Base-by-base conservation (phyloP, 192 early-diverging fungal species). In the Coemansia umbellata region DNA sequence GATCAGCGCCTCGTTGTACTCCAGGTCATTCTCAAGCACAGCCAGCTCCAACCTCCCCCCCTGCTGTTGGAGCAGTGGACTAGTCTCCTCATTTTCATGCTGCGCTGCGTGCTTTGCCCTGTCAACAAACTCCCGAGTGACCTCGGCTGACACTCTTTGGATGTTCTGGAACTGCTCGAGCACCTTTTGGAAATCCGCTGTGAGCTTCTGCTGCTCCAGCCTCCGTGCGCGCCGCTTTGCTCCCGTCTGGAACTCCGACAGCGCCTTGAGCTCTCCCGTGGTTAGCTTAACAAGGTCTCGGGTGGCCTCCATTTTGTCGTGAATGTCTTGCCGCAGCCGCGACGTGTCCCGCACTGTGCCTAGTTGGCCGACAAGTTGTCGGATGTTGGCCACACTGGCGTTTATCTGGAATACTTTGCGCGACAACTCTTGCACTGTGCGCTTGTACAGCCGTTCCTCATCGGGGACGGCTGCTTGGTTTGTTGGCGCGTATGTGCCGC, bases 1-100 rank as follows among this genome's bases (percentile, higher is more conserved):
- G 59, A 99, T 99, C 31, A 99, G 61, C 1, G 82, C 81, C 61
- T 97, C 94, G 67, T 99, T 99, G 57, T 87, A 95, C 68, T 94
- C 91, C 9, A 97, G 73, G 47, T 99, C 92, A 54, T 88, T 88
- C 47, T 96, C 96, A 5, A 96, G 66, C 6, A 86, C 85, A 36
- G 82, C 79, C 17, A 93, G 62, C 37, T 88, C 86, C 56, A 87
- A 63, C 23, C 80, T 49, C 19, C 55, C 51, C 4, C 53, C 43
- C 54, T 53, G 52, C 24, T 54, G 52, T 15, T 47, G 47, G 5
- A 76, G 24, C 1, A 69, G 53, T 5, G 75, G 63, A 1, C 49
- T 61, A 17, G 5, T 55, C 45, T 81, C 66, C n/a, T 22, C 31
- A 11, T 43, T 27, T 35, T 65, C 58, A 5, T 14, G 50, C n/a